A percentile compares a stretch with the other conserved stretches of the same genome.
These are phyloP conservation scores for Vitis hybrid DNA, from an alignment of 177 flowering plant species.

Conservation along the genomic window DNA sequence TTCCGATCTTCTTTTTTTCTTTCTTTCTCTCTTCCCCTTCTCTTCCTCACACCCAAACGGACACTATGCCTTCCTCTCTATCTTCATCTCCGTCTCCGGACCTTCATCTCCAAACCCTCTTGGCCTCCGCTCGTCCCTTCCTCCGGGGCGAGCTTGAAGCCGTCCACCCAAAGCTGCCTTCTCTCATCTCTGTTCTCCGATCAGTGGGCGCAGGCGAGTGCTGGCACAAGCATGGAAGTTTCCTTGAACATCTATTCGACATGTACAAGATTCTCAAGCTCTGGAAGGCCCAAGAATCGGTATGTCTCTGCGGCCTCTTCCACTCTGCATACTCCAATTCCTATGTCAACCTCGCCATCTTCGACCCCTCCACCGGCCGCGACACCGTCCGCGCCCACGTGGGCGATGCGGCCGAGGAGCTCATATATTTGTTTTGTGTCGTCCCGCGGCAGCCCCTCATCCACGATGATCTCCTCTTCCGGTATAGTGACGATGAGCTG, in stretches of 20 bases:
- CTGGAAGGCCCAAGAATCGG: constrained; percentile 66
- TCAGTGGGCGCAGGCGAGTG: constrained; percentile 94
- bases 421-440: too few relatives aligned
- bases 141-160: constrained; percentile 68
- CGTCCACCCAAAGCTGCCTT: constrained; percentile 55
- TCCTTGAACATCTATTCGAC: constrained; percentile 85
- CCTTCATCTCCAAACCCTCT: constrained; percentile 26
- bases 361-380: too few relatives aligned
- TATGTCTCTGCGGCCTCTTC: constrained; percentile 87
- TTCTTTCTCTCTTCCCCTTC: too few relatives aligned
- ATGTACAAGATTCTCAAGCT: constrained; percentile 66
- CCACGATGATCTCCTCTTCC: too few relatives aligned
- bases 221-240: constrained; percentile 98
- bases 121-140: constrained; percentile 69
- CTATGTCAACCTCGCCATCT: constrained; percentile 22
- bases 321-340: constrained; percentile 98
- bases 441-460: constrained; percentile 20
- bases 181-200: constrained; percentile 61
- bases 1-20: too few relatives aligned
- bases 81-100: neutral
- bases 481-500: too few relatives aligned
- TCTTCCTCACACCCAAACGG: too few relatives aligned
- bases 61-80: neutral
- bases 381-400: too few relatives aligned
- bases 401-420: too few relatives aligned